Base-by-base conservation (phyloP, 1,139 yeast genomes). In the Pichia terricola region DNA sequence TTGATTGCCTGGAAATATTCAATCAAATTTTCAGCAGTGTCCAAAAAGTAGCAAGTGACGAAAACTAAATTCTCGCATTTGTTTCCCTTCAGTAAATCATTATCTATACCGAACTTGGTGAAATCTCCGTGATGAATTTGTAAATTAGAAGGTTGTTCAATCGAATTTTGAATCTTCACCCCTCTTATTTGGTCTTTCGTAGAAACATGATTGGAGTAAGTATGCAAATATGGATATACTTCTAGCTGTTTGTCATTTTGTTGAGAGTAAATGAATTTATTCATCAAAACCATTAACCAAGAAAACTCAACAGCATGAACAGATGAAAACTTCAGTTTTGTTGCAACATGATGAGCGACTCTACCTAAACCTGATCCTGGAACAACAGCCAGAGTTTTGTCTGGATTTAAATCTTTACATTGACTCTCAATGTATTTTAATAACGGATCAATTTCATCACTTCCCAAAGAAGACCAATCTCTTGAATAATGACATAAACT, bases 291-390 rank as follows among this genome's bases (percentile, higher is more conserved):
- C 95, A 86, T 85, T 46, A 82, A 59, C 33, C 83, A 74, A 5
- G 88, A 81, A 57, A 72, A 74, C 56, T 87, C 96, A 26, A 85
- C 72, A 0, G 91, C 77, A 50, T 79, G 79, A 0, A 84, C 86
- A 1, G 70, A 58, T 0, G 64, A 62, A 50, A 69, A 68, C 3
- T 50, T 52, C 49, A 60, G 50, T 4, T 48, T 43, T 4, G 16
- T 22, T 0, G 87, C 73, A 27, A 83, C 52, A 50, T 77, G 81
- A 57, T 79, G 80, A 2, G 94, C 79, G 2, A 83, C 64, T 52
- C 84, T 67, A 0, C 94, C 94, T 37, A 81, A 65, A 0, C 95
- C 95, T 1, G 88, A 75, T 0, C 95, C 95, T 0, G 95, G 95
- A 3, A 83, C 72, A 4, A 85, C 59, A 1, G 83, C 69, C 26